These are phyloP conservation scores for Collybiopsis confluens DNA, from an alignment of 768 basidiomycete genomes.

Conservation along the genomic window DNA sequence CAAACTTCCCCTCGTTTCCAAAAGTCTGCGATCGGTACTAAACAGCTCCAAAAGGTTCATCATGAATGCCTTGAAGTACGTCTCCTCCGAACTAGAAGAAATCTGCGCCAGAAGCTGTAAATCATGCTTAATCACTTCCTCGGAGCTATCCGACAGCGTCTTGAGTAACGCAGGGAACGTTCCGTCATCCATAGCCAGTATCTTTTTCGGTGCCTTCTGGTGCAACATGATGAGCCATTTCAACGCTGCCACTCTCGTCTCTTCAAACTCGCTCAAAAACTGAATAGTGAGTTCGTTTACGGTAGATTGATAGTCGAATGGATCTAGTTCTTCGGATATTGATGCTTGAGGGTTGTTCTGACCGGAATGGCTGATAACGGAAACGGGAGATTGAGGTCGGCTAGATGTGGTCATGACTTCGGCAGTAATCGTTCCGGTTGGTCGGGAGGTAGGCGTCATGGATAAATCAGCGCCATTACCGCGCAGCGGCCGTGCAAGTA, in stretches of 20 bases:
- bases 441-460: slow-evolving; percentile 33
- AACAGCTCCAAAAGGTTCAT: slow-evolving; percentile 91
- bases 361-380: slow-evolving; percentile 38
- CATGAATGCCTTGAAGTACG: slow-evolving; percentile 95
- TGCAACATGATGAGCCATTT: slow-evolving; percentile 99
- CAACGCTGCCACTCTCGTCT: slow-evolving; percentile 90
- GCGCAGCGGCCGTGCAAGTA: slow-evolving; percentile 16
- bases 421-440: slow-evolving; percentile 22
- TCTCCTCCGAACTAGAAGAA: slow-evolving; percentile 91
- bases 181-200: slow-evolving; percentile 92
- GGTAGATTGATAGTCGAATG: slow-evolving; percentile 88
- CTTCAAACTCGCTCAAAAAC: slow-evolving; percentile 94
- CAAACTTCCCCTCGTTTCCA: slow-evolving; percentile 90
- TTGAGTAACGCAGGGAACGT: slow-evolving; percentile 95
- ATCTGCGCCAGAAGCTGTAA: slow-evolving; percentile 95
- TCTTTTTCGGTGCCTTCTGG: slow-evolving; percentile 95
- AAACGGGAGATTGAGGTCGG: slow-evolving; percentile 62
- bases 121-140: slow-evolving; percentile 97
- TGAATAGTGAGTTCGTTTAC: slow-evolving; percentile 92
- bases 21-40: slow-evolving; percentile 84
- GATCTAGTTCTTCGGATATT: slow-evolving; percentile 53
- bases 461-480: slow-evolving; percentile 33
- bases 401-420: slow-evolving; percentile 29
- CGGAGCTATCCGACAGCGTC: slow-evolving; percentile 92
- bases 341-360: slow-evolving; percentile 25